phyloP scores from a whole-genome alignment of 257 asterid species.

The Euphrasia confusa region DNA sequence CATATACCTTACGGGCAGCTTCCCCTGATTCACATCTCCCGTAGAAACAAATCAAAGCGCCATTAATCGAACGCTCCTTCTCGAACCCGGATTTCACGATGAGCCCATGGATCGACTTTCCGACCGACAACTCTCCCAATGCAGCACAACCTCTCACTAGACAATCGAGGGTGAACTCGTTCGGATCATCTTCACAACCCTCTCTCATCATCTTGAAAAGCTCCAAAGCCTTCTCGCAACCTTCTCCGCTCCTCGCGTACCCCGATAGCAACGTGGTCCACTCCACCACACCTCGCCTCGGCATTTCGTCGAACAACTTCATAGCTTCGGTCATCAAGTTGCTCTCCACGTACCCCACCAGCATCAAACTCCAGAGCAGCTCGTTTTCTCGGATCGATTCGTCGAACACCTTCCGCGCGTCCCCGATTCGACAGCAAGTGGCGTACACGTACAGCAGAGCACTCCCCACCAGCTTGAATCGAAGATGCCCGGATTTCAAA shows the following conservation, averaged over 20 bases:
- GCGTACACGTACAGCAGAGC: neutral
- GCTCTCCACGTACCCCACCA: neutral
- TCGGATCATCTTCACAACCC: neutral
- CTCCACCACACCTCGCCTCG: slow-evolving; percentile 1
- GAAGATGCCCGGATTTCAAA: neutral
- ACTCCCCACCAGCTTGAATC: neutral
- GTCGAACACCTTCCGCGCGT: neutral
- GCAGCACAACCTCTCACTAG: neutral
- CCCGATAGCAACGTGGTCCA: slow-evolving; percentile 3
- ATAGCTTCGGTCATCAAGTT: neutral
- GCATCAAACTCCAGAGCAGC: neutral
- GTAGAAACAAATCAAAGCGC: neutral
- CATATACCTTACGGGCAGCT: neutral
- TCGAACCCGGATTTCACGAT: neutral
- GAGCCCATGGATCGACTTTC: neutral
- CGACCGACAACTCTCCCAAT: neutral
- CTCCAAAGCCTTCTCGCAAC: neutral
- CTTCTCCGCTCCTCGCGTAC: neutral
- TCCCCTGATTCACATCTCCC: neutral
- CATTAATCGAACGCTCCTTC: neutral
- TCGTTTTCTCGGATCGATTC: neutral
- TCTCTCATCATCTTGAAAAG: neutral
- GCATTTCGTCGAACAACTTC: neutral
- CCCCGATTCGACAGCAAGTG: neutral
- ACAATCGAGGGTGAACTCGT: slow-evolving; percentile 2